phyloP scores from a whole-genome alignment of 352 stramenopile species.

The Blastocystis sp. region DNA sequence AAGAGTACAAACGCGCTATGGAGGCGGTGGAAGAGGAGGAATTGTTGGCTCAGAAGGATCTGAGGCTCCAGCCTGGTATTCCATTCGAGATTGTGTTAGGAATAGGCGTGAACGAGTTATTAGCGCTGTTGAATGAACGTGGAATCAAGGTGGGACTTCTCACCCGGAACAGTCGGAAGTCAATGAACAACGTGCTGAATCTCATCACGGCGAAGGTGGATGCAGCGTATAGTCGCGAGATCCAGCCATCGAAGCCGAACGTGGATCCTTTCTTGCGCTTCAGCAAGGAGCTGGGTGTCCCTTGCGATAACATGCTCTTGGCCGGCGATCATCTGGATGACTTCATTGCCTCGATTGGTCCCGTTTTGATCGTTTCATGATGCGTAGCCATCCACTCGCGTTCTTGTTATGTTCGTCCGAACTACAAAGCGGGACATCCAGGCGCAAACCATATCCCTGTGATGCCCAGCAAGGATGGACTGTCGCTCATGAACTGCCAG shows the following conservation, averaged over 20 bases:
- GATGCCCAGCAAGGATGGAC: not conserved
- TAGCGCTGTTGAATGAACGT: slow-evolving; percentile 26
- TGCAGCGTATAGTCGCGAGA: slow-evolving; percentile 40
- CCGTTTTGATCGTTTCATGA: not conserved
- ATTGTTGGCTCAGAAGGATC: not conserved
- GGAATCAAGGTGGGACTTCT: slow-evolving; percentile 49
- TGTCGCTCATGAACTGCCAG: slow-evolving; percentile 49
- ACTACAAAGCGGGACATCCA: not conserved
- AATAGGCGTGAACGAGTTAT: slow-evolving; percentile 37
- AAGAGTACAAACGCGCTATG: slow-evolving; percentile 50
- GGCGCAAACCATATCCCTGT: not conserved
- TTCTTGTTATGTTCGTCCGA: slow-evolving; percentile 47
- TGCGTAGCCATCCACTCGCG: slow-evolving; percentile 20
- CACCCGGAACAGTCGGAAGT: slow-evolving; percentile 22
- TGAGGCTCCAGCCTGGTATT: slow-evolving; percentile 4
- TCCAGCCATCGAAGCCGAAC: slow-evolving; percentile 61
- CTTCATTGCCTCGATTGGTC: slow-evolving; percentile 50
- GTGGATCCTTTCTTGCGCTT: slow-evolving; percentile 42
- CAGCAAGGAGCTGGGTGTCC: slow-evolving; percentile 19
- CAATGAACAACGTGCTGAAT: slow-evolving; percentile 16
- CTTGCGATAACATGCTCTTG: slow-evolving; percentile 21
- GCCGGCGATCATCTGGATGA: slow-evolving; percentile 62
- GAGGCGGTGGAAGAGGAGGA: slow-evolving; percentile 41
- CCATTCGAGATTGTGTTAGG: not conserved
- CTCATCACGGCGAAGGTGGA: slow-evolving; percentile 40